Percentiles rank a stretch among this genome's conserved stretches.
phyloP scores from a whole-genome alignment of 441 rosid genomes.

The Geranium incanum region DNA sequence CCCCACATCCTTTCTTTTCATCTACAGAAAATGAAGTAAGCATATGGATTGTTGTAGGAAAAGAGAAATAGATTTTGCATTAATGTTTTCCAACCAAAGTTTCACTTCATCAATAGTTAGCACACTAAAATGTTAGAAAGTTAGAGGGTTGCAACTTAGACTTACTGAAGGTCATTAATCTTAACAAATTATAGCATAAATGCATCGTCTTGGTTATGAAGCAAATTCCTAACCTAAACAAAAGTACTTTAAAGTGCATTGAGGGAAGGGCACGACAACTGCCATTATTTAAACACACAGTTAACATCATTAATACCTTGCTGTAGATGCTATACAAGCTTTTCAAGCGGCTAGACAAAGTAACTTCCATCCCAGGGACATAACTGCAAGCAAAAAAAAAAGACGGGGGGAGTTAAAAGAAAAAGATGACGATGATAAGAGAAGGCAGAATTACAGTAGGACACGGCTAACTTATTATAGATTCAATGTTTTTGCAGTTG shows the following conservation, averaged over 20 bases:
- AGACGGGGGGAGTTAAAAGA: not conserved
- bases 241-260: not conserved
- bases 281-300: slow-evolving; percentile 11
- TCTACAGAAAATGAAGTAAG: slow-evolving; percentile 29
- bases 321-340: slow-evolving; percentile 60
- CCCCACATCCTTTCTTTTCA: slow-evolving; percentile 66
- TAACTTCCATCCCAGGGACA: slow-evolving; percentile 77
- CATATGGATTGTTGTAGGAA: not conserved
- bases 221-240: not conserved
- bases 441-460: slow-evolving; percentile 14
- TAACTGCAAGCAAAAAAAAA: slow-evolving; percentile 37
- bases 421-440: not conserved
- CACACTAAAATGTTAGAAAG: not conserved
- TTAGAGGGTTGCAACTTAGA: not conserved
- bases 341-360: slow-evolving; percentile 59
- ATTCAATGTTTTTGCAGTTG: not conserved
- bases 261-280: not conserved
- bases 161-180: not conserved
- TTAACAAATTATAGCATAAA: not conserved
- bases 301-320: slow-evolving; percentile 40
- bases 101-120: not conserved
- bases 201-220: not conserved
- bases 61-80: not conserved
- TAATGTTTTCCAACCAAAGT: not conserved
- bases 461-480: slow-evolving; percentile 12